Conservation (phyloP, 179 eudicot genomes). For the Corrigiola litoralis region DNA sequence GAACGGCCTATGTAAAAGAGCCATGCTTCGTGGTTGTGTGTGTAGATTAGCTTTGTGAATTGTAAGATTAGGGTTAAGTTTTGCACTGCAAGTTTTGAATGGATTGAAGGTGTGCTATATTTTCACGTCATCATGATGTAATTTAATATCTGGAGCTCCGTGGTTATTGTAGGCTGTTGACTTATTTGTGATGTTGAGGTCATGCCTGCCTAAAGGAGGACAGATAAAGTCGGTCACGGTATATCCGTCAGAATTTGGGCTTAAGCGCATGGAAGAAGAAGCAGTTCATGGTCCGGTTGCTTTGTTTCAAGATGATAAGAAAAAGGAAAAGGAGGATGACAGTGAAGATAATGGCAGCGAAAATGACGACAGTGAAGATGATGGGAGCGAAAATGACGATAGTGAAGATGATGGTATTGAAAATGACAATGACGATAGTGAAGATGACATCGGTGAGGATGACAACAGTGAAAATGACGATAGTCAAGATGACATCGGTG, state of each 20-base stretch:
- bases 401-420: conserved; percentile 18
- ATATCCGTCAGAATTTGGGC: conserved; percentile 95
- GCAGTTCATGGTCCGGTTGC: conserved; percentile 80
- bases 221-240: conserved; percentile 70
- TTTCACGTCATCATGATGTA: neutral
- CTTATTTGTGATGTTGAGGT: conserved; percentile 61
- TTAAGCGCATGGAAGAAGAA: conserved; percentile 92
- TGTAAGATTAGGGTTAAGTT: no score
- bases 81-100: neutral
- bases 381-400: conserved; percentile 23
- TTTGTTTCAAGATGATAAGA: conserved; percentile 53
- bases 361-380: conserved; percentile 32
- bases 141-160: neutral
- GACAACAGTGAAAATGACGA: conserved; percentile 39
- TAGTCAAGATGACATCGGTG: conserved; percentile 24
- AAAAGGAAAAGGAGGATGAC: conserved; percentile 23
- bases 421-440: conserved; percentile 29
- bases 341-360: conserved; percentile 14
- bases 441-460: conserved; percentile 31
- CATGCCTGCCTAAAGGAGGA: conserved; percentile 78
- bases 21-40: no score
- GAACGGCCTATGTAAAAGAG: no score
- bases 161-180: conserved; percentile 69
- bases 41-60: neutral
- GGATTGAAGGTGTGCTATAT: no score